Base-by-base conservation (phyloP, 1,284 basidiomycete genomes). In the Microstroma glucosiphilum region DNA sequence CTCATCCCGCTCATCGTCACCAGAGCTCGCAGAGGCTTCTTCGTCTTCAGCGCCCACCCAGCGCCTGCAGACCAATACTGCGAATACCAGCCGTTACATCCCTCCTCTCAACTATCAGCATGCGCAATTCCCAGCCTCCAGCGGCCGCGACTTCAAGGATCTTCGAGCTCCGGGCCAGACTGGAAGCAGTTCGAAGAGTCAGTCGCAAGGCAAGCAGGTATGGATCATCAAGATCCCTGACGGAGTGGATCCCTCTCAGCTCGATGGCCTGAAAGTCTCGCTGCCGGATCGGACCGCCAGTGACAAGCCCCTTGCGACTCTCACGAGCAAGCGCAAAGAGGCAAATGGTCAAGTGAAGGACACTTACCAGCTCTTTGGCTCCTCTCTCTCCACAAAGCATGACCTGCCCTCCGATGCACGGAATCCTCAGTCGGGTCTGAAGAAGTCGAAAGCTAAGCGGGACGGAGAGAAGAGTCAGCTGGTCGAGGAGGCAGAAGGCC, bases 371-470 rank as follows among this genome's bases (percentile, higher is more conserved):
- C 30, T 37, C 30, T 37, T 37, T 37, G 30, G 30, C 30, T 37
- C 30, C 9, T 37, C 30, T 37, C 4, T 12, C 4, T 6, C 4
- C 7, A 12, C n/a, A 48, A n/a, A 4, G 17, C 23, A n/a, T 48
- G n/a, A n/a, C 6, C n/a, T 23, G 46, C 23, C 41, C 17, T 25
- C 17, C 4, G 54, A 56, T 37, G 54, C 26, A 56, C 54, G 41
- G n/a, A 56, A 56, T 12, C n/a, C 30, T 12, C 26, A 56, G 41
- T n/a, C 30, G 41, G 26, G 54, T n/a, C 54, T 19, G n/a, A 19
- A n/a, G 41, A 25, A 56, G 54, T n/a, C n/a, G 17, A 43, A 56
- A 37, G 54, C 41, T 17, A 56, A 56, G 54, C 26, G 54, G 41
- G 54, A 56, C 17, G 41, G 54, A 25, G 23, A 56, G 30, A 56